phyloP scores from a whole-genome alignment of 2,329 filamentous ascomycete genomes.

The Aciculosporium take region DNA sequence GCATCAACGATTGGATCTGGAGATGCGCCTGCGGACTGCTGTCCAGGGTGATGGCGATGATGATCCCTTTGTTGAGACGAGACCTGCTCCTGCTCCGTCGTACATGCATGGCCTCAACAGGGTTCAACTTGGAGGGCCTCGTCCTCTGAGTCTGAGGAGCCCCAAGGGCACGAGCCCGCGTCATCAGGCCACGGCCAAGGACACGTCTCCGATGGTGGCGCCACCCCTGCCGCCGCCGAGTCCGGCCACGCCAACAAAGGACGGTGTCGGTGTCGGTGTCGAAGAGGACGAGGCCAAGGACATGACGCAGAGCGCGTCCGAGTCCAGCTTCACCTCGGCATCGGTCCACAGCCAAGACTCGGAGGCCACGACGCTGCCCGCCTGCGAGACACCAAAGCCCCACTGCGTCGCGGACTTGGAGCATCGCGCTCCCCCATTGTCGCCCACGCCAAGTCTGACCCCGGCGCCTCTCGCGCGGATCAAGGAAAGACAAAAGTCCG shows the following conservation, averaged over 20 bases:
- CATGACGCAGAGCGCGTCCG: constrained; percentile 7
- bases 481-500: background rate
- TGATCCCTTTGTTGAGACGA: constrained; percentile 21
- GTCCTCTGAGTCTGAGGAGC: constrained; percentile 8
- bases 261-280: background rate
- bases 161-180: constrained; percentile 12
- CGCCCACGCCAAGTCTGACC: too few species aligned
- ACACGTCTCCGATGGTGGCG: background rate
- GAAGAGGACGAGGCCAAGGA: background rate
- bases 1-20: background rate
- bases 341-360: constrained; percentile 13
- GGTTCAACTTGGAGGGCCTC: constrained; percentile 6
- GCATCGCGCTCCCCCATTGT: too few species aligned
- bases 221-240: background rate
- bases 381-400: constrained; percentile 7
- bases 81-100: background rate
- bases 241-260: background rate
- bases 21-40: background rate
- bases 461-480: constrained; percentile 4
- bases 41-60: background rate
- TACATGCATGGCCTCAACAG: constrained; percentile 3
- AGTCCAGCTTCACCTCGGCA: constrained; percentile 14
- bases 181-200: constrained; percentile 2
- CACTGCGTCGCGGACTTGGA: constrained; percentile 6
- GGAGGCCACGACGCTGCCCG: constrained; percentile 8